phyloP scores from a whole-genome alignment of 352 stramenopile genomes.

The Phytophthora vignae region DNA sequence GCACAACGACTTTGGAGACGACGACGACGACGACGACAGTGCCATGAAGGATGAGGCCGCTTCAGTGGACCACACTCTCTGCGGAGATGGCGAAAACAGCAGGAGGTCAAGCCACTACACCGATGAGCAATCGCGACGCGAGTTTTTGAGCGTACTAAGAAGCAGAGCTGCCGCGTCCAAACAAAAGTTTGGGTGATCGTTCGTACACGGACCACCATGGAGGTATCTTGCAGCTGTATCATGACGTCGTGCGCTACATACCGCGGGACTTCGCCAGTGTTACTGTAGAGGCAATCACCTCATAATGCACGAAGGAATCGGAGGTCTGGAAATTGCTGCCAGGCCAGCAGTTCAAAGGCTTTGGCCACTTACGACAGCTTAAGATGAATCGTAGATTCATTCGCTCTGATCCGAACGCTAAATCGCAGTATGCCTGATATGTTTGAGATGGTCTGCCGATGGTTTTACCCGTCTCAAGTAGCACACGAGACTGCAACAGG shows the following conservation, averaged over 20 bases:
- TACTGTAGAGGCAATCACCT: conserved; percentile 11
- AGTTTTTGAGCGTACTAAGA: conserved; percentile 36
- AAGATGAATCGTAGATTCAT: conserved; percentile 13
- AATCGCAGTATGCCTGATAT: conserved; percentile 18
- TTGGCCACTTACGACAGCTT: conserved; percentile 1
- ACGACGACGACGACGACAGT: background rate
- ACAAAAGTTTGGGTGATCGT: conserved; percentile 7
- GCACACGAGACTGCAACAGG: conserved; percentile 1
- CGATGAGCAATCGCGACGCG: conserved; percentile 25
- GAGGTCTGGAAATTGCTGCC: conserved; percentile 15
- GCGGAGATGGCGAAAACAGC: background rate
- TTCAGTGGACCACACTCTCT: background rate
- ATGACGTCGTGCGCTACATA: background rate
- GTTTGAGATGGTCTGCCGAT: conserved; percentile 24
- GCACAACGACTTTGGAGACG: conserved; percentile 5
- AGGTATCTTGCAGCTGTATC: background rate
- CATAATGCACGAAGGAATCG: conserved; percentile 3
- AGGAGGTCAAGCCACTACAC: conserved; percentile 29
- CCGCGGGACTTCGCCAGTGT: conserved; percentile 2
- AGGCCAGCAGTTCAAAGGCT: conserved; percentile 13
- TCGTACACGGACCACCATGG: background rate
- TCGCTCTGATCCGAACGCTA: conserved; percentile 9
- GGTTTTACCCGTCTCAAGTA: conserved; percentile 14
- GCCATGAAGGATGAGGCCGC: background rate
- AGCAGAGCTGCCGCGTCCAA: conserved; percentile 25